A percentile compares a stretch with the other conserved stretches of the same genome.
Evolutionary conservation across 768 basidiomycete species (phyloP).

Genomic region (Leccinum broughii): DNA sequence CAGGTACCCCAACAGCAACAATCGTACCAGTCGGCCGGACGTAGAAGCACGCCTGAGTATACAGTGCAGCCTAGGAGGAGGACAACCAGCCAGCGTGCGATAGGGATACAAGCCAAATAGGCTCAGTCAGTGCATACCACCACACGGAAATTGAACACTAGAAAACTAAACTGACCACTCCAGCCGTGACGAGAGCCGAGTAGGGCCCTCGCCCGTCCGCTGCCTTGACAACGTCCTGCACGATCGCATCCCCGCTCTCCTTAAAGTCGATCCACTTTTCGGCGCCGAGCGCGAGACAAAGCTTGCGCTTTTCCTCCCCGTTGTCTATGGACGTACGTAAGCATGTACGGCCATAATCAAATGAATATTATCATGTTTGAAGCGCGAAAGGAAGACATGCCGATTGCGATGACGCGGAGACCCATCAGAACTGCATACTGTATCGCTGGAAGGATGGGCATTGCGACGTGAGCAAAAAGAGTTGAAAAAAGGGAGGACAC

Average conservation of each 20-base stretch:
- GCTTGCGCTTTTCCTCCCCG: conserved; percentile 41
- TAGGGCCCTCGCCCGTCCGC: conserved; percentile 48
- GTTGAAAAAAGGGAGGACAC: neutral
- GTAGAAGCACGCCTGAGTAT: conserved; percentile 45
- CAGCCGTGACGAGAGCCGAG: conserved; percentile 30
- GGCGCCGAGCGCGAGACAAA: conserved; percentile 40
- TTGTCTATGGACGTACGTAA: conserved; percentile 33
- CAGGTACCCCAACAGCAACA: conserved; percentile 42
- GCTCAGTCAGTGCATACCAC: neutral
- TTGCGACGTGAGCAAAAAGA: neutral
- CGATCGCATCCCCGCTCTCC: conserved; percentile 37
- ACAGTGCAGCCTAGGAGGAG: conserved; percentile 36
- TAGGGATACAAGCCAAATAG: neutral
- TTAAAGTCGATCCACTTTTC: conserved; percentile 51
- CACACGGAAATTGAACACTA: neutral
- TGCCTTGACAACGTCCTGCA: conserved; percentile 38
- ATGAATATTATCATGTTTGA: neutral
- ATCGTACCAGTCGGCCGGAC: conserved; percentile 43
- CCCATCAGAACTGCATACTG: conserved; percentile 48
- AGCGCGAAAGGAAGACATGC: conserved; percentile 5
- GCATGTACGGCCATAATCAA: neutral
- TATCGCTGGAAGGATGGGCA: conserved; percentile 30
- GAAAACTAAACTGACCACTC: conserved; percentile 14
- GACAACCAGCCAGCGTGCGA: neutral
- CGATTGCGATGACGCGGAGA: conserved; percentile 47